Percentiles rank a stretch among this genome's conserved stretches.
phyloP scores from a whole-genome alignment of 768 basidiomycete species.

The Tulasnella calospora region DNA sequence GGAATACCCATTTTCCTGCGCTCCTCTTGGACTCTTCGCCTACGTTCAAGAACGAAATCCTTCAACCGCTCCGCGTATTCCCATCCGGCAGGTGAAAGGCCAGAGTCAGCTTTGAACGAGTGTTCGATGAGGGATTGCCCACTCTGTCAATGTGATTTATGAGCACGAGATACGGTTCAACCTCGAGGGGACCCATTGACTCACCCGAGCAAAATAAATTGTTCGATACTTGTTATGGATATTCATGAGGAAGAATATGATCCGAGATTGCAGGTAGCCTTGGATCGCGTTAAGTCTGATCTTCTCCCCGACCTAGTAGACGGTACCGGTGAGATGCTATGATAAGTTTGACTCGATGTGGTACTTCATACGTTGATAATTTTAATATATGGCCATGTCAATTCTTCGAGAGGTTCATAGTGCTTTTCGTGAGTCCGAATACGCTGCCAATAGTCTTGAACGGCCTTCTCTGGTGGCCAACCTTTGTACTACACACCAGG shows the following conservation, averaged over 20 bases:
- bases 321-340: not conserved
- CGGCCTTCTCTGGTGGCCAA: constrained; percentile 89
- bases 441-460: constrained; percentile 86
- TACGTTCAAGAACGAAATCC: constrained; percentile 81
- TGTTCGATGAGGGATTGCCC: constrained; percentile 99
- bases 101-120: constrained; percentile 97
- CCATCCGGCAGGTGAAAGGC: constrained; percentile 91
- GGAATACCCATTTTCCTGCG: constrained; percentile 36
- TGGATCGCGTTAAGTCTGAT: constrained; percentile 92
- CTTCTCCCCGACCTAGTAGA: constrained; percentile 80
- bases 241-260: constrained; percentile 99
- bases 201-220: constrained; percentile 92
- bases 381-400: constrained; percentile 87
- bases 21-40: constrained; percentile 69
- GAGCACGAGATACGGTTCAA: not conserved
- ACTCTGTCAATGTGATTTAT: constrained; percentile 50
- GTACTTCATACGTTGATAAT: constrained; percentile 69
- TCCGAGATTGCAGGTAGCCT: constrained; percentile 86
- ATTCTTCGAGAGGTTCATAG: constrained; percentile 89
- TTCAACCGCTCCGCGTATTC: constrained; percentile 88
- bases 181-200: constrained; percentile 34
- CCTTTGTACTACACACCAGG: constrained; percentile 64
- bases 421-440: constrained; percentile 80
- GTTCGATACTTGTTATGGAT: constrained; percentile 90
- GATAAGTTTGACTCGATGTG: not conserved